Percentiles rank a stretch among this genome's conserved stretches.
phyloP scores from a whole-genome alignment of 2,329 filamentous ascomycete species.

The Talaromyces islandicus region DNA sequence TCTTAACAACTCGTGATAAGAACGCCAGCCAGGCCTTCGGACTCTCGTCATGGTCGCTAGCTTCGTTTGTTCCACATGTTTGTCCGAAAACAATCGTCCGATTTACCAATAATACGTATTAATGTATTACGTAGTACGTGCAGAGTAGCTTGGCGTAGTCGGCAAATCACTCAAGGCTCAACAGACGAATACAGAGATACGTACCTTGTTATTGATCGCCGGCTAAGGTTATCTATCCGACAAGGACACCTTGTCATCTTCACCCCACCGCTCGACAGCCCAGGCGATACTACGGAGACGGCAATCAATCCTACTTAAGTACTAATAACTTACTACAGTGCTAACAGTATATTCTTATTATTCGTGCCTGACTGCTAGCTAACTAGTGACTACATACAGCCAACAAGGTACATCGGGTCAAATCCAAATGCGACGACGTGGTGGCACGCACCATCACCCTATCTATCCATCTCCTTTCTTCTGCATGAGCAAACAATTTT shows the following conservation, averaged over 20 bases:
- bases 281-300: background rate
- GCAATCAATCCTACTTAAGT: background rate
- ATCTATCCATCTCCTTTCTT: background rate
- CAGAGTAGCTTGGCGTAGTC: background rate
- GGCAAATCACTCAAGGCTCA: background rate
- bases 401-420: background rate
- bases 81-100: background rate
- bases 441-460: background rate
- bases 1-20: background rate
- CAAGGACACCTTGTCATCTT: background rate
- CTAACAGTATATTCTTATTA: background rate
- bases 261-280: background rate
- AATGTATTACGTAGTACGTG: background rate
- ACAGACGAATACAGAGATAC: background rate
- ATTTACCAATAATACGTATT: background rate
- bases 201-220: background rate
- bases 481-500: background rate
- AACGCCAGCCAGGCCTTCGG: background rate
- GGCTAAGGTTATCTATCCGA: background rate
- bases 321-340: background rate
- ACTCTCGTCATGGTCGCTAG: background rate
- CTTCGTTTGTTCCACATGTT: background rate
- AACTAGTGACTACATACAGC: background rate
- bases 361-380: background rate
- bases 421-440: background rate